phyloP scores from a whole-genome alignment of 75 land plant species.

The Cryptomeria japonica region DNA sequence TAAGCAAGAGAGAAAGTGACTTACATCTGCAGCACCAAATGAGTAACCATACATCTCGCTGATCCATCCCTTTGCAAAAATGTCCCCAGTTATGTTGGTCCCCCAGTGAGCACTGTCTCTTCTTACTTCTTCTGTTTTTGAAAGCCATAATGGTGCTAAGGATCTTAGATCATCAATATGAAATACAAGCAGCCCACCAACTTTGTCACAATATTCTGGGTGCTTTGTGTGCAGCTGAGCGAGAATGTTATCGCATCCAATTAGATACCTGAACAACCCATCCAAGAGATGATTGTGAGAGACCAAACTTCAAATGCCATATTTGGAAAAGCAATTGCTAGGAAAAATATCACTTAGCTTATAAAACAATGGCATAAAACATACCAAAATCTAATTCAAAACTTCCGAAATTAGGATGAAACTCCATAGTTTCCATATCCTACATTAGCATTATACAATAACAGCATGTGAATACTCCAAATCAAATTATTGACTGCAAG shows the following conservation, averaged over 20 bases:
- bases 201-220: conserved; percentile 96
- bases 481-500: not conserved
- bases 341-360: not conserved
- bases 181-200: conserved; percentile 91
- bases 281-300: not conserved
- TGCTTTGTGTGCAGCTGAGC: conserved; percentile 88
- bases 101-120: conserved; percentile 86
- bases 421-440: not conserved
- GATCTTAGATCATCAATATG: conserved; percentile 93
- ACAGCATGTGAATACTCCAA: not conserved
- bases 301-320: not conserved
- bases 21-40: conserved; percentile 97
- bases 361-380: not conserved
- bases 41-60: conserved; percentile 99
- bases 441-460: not conserved
- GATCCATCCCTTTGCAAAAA: conserved; percentile 90
- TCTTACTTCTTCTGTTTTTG: conserved; percentile 95
- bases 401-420: not conserved
- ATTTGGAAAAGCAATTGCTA: not conserved
- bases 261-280: conserved; percentile 63
- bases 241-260: conserved; percentile 91
- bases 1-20: conserved; percentile 2
- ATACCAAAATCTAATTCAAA: not conserved
- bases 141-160: conserved; percentile 95
- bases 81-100: conserved; percentile 92